phyloP scores from a whole-genome alignment of 495 filamentous ascomycete genomes.

The Penicillium ochrochloron region DNA sequence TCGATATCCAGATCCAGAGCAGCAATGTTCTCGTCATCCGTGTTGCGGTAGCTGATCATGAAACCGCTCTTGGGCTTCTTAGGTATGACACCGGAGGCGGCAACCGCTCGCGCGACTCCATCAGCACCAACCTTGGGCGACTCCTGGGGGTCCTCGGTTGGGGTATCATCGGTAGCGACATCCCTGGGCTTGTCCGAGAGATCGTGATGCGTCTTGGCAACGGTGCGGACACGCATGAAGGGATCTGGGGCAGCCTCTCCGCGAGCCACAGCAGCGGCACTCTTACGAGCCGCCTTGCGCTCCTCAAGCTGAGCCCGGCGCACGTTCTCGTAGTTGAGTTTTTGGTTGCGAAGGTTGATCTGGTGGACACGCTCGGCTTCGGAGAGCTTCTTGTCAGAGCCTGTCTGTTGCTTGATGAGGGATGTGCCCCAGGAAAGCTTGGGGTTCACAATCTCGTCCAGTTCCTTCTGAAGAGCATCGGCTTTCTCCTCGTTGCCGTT shows the following conservation, averaged over 20 bases:
- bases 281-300: slow-evolving; percentile 64
- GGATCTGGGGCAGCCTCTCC: slow-evolving; percentile 57
- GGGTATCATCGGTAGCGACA: slow-evolving; percentile 41
- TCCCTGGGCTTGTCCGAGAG: slow-evolving; percentile 39
- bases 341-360: slow-evolving; percentile 78
- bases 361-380: slow-evolving; percentile 77
- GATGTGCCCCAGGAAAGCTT: slow-evolving; percentile 71
- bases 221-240: slow-evolving; percentile 65
- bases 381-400: slow-evolving; percentile 43
- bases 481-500: slow-evolving; percentile 64
- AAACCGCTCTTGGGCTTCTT: slow-evolving; percentile 64
- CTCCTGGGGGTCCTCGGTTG: slow-evolving; percentile 51
- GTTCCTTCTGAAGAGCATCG: slow-evolving; percentile 64
- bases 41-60: slow-evolving; percentile 70
- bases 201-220: slow-evolving; percentile 66
- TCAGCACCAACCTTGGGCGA: slow-evolving; percentile 48
- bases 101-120: slow-evolving; percentile 32
- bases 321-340: slow-evolving; percentile 76
- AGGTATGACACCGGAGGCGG: slow-evolving; percentile 44
- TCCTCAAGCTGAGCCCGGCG: slow-evolving; percentile 86
- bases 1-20: slow-evolving; percentile 82
- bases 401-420: slow-evolving; percentile 45
- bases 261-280: slow-evolving; percentile 58
- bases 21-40: slow-evolving; percentile 84
- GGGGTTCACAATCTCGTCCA: slow-evolving; percentile 68